These are phyloP conservation scores for Talaromyces sp. DNA, from an alignment of 2,329 filamentous ascomycete species.

Conservation along the genomic window DNA sequence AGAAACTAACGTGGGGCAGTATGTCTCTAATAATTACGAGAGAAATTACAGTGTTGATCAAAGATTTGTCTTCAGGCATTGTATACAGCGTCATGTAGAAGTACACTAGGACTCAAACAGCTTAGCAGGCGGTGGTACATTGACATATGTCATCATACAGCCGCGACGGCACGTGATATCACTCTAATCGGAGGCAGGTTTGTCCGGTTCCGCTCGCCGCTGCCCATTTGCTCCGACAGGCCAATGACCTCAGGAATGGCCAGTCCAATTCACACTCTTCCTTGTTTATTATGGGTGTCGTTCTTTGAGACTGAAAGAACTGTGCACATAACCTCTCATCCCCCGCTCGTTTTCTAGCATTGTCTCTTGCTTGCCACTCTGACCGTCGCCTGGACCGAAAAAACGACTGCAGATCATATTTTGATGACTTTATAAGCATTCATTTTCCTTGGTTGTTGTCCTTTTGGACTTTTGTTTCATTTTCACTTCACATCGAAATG, in stretches of 20 bases:
- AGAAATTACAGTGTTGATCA: too few relatives aligned
- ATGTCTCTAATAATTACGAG: too few relatives aligned
- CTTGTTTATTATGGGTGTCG: background rate
- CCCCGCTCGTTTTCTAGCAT: background rate
- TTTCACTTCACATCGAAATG: constrained; percentile 17
- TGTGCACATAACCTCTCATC: too few relatives aligned
- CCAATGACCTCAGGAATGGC: background rate
- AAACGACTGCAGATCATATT: background rate
- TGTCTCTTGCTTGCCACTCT: background rate
- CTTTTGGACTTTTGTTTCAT: background rate
- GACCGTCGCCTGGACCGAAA: background rate
- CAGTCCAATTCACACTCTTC: background rate
- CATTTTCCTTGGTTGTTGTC: background rate
- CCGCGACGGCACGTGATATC: too few relatives aligned
- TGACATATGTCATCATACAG: too few relatives aligned
- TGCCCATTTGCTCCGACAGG: background rate
- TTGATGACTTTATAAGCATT: background rate
- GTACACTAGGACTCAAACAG: too few relatives aligned
- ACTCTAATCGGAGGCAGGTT: background rate
- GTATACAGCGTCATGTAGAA: too few relatives aligned
- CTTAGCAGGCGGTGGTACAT: too few relatives aligned
- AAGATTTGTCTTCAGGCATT: too few relatives aligned
- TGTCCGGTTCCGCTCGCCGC: background rate
- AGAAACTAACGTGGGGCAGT: too few relatives aligned
- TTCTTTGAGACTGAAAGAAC: too few relatives aligned